Evolutionary conservation across 1,139 yeast genomes (phyloP), one percentile per base, ranked within the genome.

Genomic region (Candida sp.): DNA sequence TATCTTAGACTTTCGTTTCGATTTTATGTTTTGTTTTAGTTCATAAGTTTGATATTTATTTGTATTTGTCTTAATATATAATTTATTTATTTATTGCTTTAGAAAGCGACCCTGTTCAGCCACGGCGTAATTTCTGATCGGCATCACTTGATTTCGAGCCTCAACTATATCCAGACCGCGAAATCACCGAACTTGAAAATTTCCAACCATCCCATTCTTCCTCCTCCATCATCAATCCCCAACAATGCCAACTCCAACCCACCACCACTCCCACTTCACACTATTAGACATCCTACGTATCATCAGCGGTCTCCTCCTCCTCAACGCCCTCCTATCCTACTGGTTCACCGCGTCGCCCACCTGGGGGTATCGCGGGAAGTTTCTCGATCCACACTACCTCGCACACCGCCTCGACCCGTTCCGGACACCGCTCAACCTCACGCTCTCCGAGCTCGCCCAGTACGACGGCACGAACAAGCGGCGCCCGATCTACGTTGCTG

Each of bases 401-500:
- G 53, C 56, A 42, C 75, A 17, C 17, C 17, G 17, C 17, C 17
- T 68, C 51, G 57, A 62, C 23, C 27, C 67, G 61, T 63, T 22
- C 43, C 44, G 68, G 42, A 26, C 17, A 17, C 35, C 5, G 8
- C 55, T 62, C 12, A 64, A 67, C 34, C 63, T 85, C 46, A 77
- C 87, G 0, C 67, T 77, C 3, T 69, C 67, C 0, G 81, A 86
- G 57, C 69, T 90, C 32, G 60, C 83, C 0, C 50, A 58, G 7
- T 86, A 74, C 62, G 73, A 85, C 58, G 96, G 96, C 0, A 51
- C 75, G 0, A 74, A 82, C 55, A 60, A 73, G 0, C 49, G 51
- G 0, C 56, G 74, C n/a, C 92, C 92, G 0, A 78, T 88, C 0
- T 86, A 84, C 57, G 62, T 90, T 3, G 91, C 85, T 0, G 67